These are phyloP conservation scores for Boletus subparvulus DNA, from an alignment of 768 basidiomycete species.

Conservation along the genomic window DNA sequence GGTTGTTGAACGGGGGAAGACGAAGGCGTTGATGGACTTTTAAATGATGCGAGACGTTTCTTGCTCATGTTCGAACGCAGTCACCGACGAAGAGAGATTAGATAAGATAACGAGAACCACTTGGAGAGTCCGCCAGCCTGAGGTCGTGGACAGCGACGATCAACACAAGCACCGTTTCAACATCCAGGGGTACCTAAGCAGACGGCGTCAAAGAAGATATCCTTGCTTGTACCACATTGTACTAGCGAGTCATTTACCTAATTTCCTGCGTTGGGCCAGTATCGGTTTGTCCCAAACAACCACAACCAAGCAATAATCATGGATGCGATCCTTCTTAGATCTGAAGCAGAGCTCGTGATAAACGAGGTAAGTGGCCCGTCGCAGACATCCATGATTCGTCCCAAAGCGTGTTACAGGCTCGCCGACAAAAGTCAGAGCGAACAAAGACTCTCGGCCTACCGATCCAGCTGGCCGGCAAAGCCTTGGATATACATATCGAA, in stretches of 20 bases:
- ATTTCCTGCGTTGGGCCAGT: not conserved
- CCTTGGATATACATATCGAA: constrained; percentile 65
- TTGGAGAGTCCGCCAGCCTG: no score
- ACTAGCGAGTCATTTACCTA: not conserved
- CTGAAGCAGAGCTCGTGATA: constrained; percentile 33
- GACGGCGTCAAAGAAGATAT: no score
- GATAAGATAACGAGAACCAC: constrained; percentile 15
- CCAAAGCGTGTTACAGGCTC: constrained; percentile 45
- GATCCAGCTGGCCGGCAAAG: constrained; percentile 71
- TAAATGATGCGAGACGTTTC: constrained; percentile 70
- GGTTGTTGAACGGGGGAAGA: constrained; percentile 58
- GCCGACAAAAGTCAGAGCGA: constrained; percentile 67
- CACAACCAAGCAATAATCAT: constrained; percentile 10
- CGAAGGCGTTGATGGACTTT: constrained; percentile 74
- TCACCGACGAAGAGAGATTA: constrained; percentile 11
- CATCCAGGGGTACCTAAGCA: no score
- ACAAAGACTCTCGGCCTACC: constrained; percentile 76
- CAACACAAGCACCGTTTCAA: no score
- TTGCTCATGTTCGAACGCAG: constrained; percentile 37
- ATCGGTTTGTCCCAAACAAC: not conserved
- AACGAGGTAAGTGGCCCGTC: constrained; percentile 22
- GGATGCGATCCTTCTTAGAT: constrained; percentile 31
- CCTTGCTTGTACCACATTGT: no score
- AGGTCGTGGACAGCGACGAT: not conserved
- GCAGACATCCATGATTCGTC: not conserved